A percentile compares a stretch with the other conserved stretches of the same genome.
These are phyloP conservation scores for Malassezia sympodialis DNA, from an alignment of 1,284 basidiomycete genomes.

Conservation along the genomic window DNA sequence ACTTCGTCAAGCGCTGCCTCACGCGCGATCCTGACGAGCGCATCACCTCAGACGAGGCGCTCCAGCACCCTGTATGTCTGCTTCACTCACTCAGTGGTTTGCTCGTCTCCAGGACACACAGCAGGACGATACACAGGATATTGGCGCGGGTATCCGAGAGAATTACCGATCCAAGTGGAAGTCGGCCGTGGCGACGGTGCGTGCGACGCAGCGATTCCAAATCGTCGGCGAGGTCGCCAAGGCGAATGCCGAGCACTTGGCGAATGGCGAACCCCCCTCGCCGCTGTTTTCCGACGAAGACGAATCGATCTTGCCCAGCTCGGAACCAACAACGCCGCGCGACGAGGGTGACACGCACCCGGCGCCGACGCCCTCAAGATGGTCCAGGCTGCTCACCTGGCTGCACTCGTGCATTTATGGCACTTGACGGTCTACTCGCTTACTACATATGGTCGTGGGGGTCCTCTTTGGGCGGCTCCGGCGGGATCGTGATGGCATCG, in stretches of 20 bases:
- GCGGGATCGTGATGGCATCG: slow-evolving; percentile 54
- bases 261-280: slow-evolving; percentile 5
- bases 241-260: not conserved
- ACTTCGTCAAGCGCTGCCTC: slow-evolving; percentile 68
- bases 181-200: slow-evolving; percentile 42
- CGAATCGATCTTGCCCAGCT: not conserved
- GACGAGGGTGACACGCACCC: not conserved
- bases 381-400: not conserved
- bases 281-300: slow-evolving; percentile 16
- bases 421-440: not conserved
- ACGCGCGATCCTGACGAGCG: slow-evolving; percentile 64
- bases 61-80: slow-evolving; percentile 51
- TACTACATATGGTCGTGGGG: slow-evolving; percentile 45
- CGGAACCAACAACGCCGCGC: not conserved
- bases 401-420: not conserved
- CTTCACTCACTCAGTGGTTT: slow-evolving; percentile 23
- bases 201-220: slow-evolving; percentile 42
- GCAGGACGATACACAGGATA: slow-evolving; percentile 26
- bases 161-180: slow-evolving; percentile 46
- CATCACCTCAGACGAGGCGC: slow-evolving; percentile 64
- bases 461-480: slow-evolving; percentile 40
- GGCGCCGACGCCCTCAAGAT: not conserved
- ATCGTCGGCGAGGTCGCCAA: slow-evolving; percentile 7
- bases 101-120: slow-evolving; percentile 22
- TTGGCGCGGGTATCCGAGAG: slow-evolving; percentile 44